Conservation (phyloP, 2,329 filamentous ascomycete species). For the Diplodia intermedia region DNA sequence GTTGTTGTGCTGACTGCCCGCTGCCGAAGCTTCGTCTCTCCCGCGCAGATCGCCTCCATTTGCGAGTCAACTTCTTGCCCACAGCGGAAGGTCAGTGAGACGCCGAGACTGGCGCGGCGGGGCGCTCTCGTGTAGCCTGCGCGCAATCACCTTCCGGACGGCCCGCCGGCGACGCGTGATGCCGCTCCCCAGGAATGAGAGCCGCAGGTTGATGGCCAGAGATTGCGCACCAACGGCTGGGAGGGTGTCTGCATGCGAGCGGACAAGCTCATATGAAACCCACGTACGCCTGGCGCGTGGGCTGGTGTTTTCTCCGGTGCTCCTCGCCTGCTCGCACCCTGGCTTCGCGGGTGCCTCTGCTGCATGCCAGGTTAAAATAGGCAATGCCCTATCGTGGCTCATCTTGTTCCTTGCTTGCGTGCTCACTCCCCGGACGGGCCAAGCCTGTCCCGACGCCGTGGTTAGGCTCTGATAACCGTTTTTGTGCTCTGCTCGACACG, state of each 20-base stretch:
- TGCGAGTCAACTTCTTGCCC: slow-evolving; percentile 10
- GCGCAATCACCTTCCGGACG: slow-evolving; percentile 9
- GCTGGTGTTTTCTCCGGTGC: neutral
- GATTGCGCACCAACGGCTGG: slow-evolving; percentile 8
- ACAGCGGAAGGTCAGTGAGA: slow-evolving; percentile 14
- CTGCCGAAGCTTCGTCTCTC: slow-evolving; percentile 20
- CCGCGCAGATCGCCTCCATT: slow-evolving; percentile 26
- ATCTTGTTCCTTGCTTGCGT: slow-evolving; percentile 30
- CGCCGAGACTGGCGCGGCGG: slow-evolving; percentile 25
- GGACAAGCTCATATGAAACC: slow-evolving; percentile 28
- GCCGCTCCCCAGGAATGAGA: neutral
- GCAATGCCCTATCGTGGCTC: slow-evolving; percentile 24
- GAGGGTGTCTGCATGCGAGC: slow-evolving; percentile 12
- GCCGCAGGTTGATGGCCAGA: slow-evolving; percentile 29
- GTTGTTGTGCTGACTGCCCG: slow-evolving; percentile 9
- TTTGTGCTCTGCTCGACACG: slow-evolving; percentile 12
- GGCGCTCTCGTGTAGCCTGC: slow-evolving; percentile 24
- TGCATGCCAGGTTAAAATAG: slow-evolving; percentile 8
- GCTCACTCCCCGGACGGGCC: slow-evolving; percentile 1
- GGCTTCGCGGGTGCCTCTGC: slow-evolving; percentile 21
- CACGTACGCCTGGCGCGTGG: slow-evolving; percentile 5
- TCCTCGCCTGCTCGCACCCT: slow-evolving; percentile 25
- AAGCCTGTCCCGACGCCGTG: slow-evolving; percentile 8
- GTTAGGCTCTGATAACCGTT: slow-evolving; percentile 20
- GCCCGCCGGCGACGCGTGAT: neutral